Percentiles rank a stretch among this genome's conserved stretches.
These are phyloP conservation scores for Lycium ferocissimum DNA, from an alignment of 257 asterid species.

Conservation along the genomic window DNA sequence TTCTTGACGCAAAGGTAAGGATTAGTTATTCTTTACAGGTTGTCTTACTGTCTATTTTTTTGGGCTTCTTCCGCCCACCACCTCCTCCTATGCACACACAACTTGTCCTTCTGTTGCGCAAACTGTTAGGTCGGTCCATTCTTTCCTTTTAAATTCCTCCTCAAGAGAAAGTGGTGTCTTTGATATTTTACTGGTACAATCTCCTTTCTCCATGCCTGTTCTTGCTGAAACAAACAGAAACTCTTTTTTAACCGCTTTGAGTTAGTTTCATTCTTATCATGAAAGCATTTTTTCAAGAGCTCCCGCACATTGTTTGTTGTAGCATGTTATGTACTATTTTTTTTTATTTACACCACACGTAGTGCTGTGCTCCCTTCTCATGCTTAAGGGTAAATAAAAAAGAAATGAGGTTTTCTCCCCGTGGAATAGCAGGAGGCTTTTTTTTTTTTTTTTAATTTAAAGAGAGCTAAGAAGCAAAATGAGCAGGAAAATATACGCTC, in stretches of 20 bases:
- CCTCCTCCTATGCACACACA: background rate
- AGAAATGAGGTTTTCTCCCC: background rate
- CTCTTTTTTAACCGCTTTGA: background rate
- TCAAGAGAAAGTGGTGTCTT: background rate
- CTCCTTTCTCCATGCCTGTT: background rate
- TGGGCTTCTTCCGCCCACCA: constrained; percentile 3
- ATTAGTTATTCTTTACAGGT: background rate
- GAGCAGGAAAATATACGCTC: constrained; percentile 25
- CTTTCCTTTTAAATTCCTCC: background rate
- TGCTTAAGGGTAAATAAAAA: background rate
- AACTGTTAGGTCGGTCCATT: background rate
- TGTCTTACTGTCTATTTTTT: background rate
- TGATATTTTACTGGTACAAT: constrained; percentile 11
- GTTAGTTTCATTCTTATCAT: background rate
- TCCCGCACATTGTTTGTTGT: background rate
- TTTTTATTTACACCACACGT: background rate
- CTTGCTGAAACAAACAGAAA: background rate
- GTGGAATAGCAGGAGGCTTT: background rate
- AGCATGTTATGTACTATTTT: background rate
- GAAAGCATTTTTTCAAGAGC: constrained; percentile 10
- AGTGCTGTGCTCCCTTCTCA: constrained; percentile 7
- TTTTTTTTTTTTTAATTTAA: constrained; percentile 14
- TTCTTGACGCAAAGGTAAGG: constrained; percentile 74
- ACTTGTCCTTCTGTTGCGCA: background rate
- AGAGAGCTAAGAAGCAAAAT: constrained; percentile 19